Conservation (phyloP, 2,329 filamentous ascomycete genomes). For the Raffaelea albimanens region DNA sequence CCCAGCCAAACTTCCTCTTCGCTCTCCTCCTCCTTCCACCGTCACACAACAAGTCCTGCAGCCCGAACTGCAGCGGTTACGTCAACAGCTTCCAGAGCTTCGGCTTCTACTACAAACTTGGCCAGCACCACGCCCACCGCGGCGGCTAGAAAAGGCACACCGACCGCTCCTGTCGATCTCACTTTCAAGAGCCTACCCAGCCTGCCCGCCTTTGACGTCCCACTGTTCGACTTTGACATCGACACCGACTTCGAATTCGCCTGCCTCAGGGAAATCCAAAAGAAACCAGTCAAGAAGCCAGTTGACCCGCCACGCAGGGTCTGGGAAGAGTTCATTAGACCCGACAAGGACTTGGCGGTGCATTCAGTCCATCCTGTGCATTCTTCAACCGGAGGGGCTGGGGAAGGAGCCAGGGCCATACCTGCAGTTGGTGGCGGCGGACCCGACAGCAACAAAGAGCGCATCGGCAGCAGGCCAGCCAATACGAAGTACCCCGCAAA, state of each 20-base stretch:
- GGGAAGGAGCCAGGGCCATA: not conserved
- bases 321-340: conserved; percentile 11
- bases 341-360: not conserved
- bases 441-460: not conserved
- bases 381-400: not conserved
- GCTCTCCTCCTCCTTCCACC: conserved; percentile 5
- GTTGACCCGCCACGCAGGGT: conserved; percentile 4
- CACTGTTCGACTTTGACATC: conserved; percentile 41
- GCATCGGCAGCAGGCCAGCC: no score
- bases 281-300: not conserved
- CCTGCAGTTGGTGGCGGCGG: not conserved
- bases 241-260: conserved; percentile 33
- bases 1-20: conserved; percentile 10
- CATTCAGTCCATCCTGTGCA: no score
- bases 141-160: no score
- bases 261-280: conserved; percentile 13
- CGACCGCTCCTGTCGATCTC: conserved; percentile 4
- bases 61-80: not conserved
- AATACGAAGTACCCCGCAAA: no score
- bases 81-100: conserved; percentile 3
- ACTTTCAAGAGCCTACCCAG: conserved; percentile 25
- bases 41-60: conserved; percentile 7
- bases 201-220: conserved; percentile 38
- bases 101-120: conserved; percentile 3
- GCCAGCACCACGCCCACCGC: not conserved